Percentiles rank a stretch among this genome's conserved stretches.
phyloP scores from a whole-genome alignment of 1,284 basidiomycete genomes.

The Fereydounia khargensis region DNA sequence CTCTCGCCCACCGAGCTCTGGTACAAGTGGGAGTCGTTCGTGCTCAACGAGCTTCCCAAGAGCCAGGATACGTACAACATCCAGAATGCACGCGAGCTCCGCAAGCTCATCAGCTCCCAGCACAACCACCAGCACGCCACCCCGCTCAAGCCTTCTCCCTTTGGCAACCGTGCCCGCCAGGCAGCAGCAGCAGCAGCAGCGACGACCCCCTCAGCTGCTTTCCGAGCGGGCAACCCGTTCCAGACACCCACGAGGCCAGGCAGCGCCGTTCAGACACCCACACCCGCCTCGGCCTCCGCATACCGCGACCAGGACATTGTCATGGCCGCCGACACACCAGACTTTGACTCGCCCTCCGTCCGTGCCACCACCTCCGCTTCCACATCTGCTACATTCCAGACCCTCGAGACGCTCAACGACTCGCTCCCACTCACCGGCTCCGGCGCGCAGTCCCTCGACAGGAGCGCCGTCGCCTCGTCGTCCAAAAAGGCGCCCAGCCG shows the following conservation, averaged over 20 bases:
- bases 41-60: slow-evolving; percentile 26
- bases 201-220: neutral
- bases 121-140: slow-evolving; percentile 23
- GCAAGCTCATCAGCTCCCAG: slow-evolving; percentile 21
- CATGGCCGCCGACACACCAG: neutral
- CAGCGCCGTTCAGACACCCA: no score
- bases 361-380: neutral
- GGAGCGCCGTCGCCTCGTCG: neutral
- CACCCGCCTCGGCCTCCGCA: slow-evolving; percentile 17
- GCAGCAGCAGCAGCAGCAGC: neutral
- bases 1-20: slow-evolving; percentile 38
- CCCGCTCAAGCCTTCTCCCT: slow-evolving; percentile 16
- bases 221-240: slow-evolving; percentile 6
- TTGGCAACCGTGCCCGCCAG: neutral
- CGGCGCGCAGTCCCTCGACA: slow-evolving; percentile 12
- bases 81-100: slow-evolving; percentile 29
- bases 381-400: slow-evolving; percentile 1
- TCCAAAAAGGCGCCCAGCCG: slow-evolving; percentile 18
- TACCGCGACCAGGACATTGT: slow-evolving; percentile 6
- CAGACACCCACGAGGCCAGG: neutral
- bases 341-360: slow-evolving; percentile 22
- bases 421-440: slow-evolving; percentile 19
- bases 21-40: slow-evolving; percentile 46
- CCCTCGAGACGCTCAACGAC: slow-evolving; percentile 43
- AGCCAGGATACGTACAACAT: slow-evolving; percentile 20